Conservation (phyloP, 768 basidiomycete genomes). For the Coprinopsis marcescibilis region DNA sequence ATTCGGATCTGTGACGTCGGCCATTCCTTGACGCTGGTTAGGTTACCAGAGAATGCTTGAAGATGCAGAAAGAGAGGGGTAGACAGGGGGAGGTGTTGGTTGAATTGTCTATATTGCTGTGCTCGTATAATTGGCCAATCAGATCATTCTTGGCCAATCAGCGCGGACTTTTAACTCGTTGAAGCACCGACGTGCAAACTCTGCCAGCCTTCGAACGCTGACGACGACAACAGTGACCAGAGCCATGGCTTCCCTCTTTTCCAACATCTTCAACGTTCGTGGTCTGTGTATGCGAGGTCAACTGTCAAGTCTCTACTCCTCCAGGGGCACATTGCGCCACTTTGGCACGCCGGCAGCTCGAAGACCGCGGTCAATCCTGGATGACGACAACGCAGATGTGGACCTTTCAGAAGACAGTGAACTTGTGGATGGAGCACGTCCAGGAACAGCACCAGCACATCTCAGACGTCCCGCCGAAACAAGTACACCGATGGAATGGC, state of each 20-base stretch:
- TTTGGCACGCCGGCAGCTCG: conserved; percentile 18
- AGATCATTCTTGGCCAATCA: background rate
- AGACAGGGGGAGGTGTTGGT: background rate
- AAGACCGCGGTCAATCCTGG: conserved; percentile 39
- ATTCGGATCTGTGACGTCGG: conserved; percentile 68
- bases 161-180: background rate
- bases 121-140: background rate
- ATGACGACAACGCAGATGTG: conserved; percentile 38
- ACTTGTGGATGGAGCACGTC: conserved; percentile 36
- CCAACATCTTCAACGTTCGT: conserved; percentile 11
- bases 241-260: conserved; percentile 22
- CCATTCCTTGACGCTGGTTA: conserved; percentile 41
- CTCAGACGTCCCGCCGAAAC: conserved; percentile 31
- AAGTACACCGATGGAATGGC: conserved; percentile 45
- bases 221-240: conserved; percentile 2
- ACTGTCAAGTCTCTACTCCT: conserved; percentile 4
- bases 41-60: background rate
- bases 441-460: conserved; percentile 31
- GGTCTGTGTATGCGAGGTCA: background rate
- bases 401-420: conserved; percentile 51
- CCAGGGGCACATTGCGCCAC: conserved; percentile 3
- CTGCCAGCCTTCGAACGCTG: conserved; percentile 4
- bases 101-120: background rate
- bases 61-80: conserved; percentile 8
- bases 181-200: background rate